These are phyloP conservation scores for Skeletonema menzelii DNA, from an alignment of 108 stramenopile genomes.

Conservation along the genomic window DNA sequence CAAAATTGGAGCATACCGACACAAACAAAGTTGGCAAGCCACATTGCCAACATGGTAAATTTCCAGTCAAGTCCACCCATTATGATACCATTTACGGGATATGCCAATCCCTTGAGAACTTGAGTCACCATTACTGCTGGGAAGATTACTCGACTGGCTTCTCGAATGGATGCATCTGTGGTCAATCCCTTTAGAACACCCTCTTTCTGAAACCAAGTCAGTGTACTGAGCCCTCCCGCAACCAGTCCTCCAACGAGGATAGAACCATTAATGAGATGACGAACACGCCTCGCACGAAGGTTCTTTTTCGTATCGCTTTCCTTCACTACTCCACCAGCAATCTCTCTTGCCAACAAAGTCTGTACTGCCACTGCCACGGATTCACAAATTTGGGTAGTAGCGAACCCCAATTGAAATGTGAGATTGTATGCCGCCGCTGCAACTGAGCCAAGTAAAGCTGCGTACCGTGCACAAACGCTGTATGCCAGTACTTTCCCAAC, in stretches of 20 bases:
- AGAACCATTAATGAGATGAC: conserved; percentile 81
- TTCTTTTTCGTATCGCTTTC: conserved; percentile 4
- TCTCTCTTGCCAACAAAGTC: conserved; percentile 82
- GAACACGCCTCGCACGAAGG: conserved; percentile 48
- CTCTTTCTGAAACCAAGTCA: conserved; percentile 74
- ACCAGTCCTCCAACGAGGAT: conserved; percentile 72
- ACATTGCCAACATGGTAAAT: conserved; percentile 84
- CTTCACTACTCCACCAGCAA: conserved; percentile 55
- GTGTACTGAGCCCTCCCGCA: conserved; percentile 59
- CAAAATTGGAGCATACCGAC: conserved; percentile 69
- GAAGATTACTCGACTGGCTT: conserved; percentile 73
- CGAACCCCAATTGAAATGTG: conserved; percentile 92
- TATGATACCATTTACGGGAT: conserved; percentile 91
- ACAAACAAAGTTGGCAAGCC: conserved; percentile 84
- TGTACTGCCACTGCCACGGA: conserved; percentile 85
- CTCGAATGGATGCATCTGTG: conserved; percentile 69
- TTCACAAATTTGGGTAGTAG: conserved; percentile 93
- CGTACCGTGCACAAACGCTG: conserved; percentile 83
- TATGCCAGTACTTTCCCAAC: conserved; percentile 89
- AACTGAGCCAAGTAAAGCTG: conserved; percentile 82
- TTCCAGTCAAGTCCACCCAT: conserved; percentile 96
- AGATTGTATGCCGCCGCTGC: conserved; percentile 90
- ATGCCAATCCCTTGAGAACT: conserved; percentile 84
- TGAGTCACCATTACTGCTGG: conserved; percentile 86
- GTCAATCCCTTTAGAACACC: conserved; percentile 81